Percentiles rank a stretch among this genome's conserved stretches.
phyloP scores from a whole-genome alignment of 345 rosid species.

The Acer yangbiense region DNA sequence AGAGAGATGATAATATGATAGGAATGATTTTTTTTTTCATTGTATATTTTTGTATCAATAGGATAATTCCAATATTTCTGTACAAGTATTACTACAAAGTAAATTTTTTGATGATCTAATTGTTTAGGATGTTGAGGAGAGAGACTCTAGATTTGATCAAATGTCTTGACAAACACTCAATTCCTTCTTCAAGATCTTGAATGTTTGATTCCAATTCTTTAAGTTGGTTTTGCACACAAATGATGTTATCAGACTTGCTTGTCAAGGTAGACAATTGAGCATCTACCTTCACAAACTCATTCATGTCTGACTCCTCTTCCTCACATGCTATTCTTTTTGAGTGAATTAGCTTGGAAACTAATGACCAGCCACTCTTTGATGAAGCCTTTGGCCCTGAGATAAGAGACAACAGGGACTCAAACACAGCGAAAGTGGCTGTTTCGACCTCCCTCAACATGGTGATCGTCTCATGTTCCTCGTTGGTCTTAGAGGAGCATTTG shows the following conservation, averaged over 20 bases:
- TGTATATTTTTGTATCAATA: background rate
- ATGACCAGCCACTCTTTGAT: conserved; percentile 35
- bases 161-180: conserved; percentile 38
- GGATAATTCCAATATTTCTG: background rate
- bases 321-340: conserved; percentile 25
- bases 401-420: conserved; percentile 42
- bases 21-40: background rate
- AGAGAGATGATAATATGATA: background rate
- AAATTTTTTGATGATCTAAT: conserved; percentile 13
- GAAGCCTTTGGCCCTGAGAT: conserved; percentile 36
- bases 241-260: conserved; percentile 18
- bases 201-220: conserved; percentile 37
- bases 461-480: conserved; percentile 14
- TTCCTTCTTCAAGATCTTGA: conserved; percentile 56
- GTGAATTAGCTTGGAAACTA: conserved; percentile 40
- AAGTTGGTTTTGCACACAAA: conserved; percentile 2
- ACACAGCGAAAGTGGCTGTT: conserved; percentile 24
- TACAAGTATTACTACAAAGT: background rate
- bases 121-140: conserved; percentile 42
- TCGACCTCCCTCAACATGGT: conserved; percentile 36
- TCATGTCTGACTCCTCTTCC: conserved; percentile 22
- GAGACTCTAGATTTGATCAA: conserved; percentile 49
- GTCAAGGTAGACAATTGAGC: conserved; percentile 16
- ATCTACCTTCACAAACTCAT: conserved; percentile 40
- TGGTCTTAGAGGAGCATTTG: conserved; percentile 12